Base-by-base conservation (phyloP, 208 protist genomes). In the Leishmania arabica region DNA sequence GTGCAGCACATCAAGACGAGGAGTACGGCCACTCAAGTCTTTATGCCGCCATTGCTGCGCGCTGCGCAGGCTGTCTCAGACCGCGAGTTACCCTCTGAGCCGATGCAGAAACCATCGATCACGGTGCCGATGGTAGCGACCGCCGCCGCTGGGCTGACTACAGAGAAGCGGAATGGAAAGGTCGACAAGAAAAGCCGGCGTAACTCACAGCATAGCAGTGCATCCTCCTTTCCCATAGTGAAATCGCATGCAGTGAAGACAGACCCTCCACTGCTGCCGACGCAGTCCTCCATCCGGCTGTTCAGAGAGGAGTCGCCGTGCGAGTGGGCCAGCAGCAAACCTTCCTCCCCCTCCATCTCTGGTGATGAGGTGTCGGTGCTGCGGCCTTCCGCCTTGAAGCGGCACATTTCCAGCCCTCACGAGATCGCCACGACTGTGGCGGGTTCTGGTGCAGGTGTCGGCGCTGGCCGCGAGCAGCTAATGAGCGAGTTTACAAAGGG, bases 341-440 rank as follows among this genome's bases (percentile, higher is more conserved):
- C n/a, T n/a, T 37, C 47, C 21, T 56, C 74, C 34, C 21, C 62
- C 0, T 49, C 53, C 54, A 17, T 72, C 60, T 75, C 27, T 19
- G 60, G 7, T 13, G 54, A 58, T 1, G 72, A 66, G 74, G 62
- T 73, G 54, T 45, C 68, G 15, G 58, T 80, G 81, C 3, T 73
- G 75, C 69, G 65, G 81, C 69, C 75, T 0, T 11, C 75, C 2
- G 56, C 58, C 24, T 70, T 76, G 17, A 1, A 21, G 24, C 69
- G 69, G 21, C 75, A 45, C 9, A 2, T 45, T 40, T 74, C 66
- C 54, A 51, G 34, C 24, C 62, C 72, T 11, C 71, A 56, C 73
- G 73, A 74, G 31, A 65, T 24, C 40, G 31, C 78, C 21, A 7
- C 68, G 8, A 49, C 40, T 15, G 40, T 7, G 24, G 21, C 40